phyloP scores from a whole-genome alignment of 1,139 yeast species.

The Diutina mesorugosa region DNA sequence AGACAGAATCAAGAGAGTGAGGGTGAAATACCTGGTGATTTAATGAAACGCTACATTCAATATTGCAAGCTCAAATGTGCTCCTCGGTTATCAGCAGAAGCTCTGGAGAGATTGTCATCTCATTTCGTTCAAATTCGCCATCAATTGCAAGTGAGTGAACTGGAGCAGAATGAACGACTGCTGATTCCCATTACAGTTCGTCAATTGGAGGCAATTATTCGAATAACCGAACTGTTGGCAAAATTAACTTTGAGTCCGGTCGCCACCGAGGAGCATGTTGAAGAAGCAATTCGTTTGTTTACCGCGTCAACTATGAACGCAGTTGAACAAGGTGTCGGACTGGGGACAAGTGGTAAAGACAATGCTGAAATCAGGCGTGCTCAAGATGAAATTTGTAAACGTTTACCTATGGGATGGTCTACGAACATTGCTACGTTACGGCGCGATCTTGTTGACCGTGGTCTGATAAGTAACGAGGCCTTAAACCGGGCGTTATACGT shows the following conservation, averaged over 20 bases:
- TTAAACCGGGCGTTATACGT: constrained; percentile 75
- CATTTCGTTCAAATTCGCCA: constrained; percentile 88
- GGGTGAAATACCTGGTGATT: constrained; percentile 82
- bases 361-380: constrained; percentile 64
- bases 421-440: constrained; percentile 78
- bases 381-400: constrained; percentile 74
- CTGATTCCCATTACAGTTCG: constrained; percentile 96
- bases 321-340: constrained; percentile 65
- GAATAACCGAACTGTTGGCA: constrained; percentile 91
- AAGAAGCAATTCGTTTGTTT: constrained; percentile 88
- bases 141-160: constrained; percentile 70
- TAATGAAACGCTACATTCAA: constrained; percentile 85
- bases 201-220: constrained; percentile 93
- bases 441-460: constrained; percentile 70
- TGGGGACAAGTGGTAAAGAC: constrained; percentile 34
- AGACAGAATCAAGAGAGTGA: constrained; percentile 40
- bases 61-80: constrained; percentile 88
- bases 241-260: constrained; percentile 73
- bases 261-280: constrained; percentile 83
- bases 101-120: constrained; percentile 84
- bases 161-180: constrained; percentile 76
- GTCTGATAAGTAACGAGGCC: constrained; percentile 55
- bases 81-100: constrained; percentile 81
- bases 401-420: constrained; percentile 95
- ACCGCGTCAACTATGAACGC: constrained; percentile 98